Base-by-base conservation (phyloP, 371 early-diverging fungal species). In the Zancudomyces culisetae region DNA sequence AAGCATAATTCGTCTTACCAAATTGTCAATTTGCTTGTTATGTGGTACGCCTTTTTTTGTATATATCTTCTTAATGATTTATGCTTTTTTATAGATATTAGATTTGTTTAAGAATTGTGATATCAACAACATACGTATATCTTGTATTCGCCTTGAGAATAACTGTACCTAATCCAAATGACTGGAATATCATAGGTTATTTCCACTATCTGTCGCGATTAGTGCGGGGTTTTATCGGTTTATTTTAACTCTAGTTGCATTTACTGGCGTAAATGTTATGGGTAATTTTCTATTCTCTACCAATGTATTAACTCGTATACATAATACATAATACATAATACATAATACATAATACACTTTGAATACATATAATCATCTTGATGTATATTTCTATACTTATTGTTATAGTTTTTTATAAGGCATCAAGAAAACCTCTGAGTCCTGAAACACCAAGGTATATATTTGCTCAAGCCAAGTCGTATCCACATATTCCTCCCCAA, bases 371-470 rank as follows among this genome's bases (percentile, higher is more conserved):
- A n/a, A n/a, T n/a, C n/a, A n/a, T n/a, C n/a, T n/a, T n/a, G n/a
- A n/a, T n/a, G n/a, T n/a, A n/a, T n/a, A n/a, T 35, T 35, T 35
- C 15, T 35, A 35, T 43, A n/a, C n/a, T 20, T 19, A 3, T 20
- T 19, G n/a, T n/a, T 54, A 42, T 53, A 54, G 61, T 77, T n/a
- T 43, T 67, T 42, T 55, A 58, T 35, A 65, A 70, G 35, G 59
- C 74, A 3, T 60, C 70, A 30, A 68, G 73, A 49, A 58, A 42
- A 22, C 79, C 78, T 0, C 56, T 78, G 62, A 45, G 60, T 35
- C 54, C 58, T 27, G 56, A 56, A 20, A 76, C 78, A 20, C 79
- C 79, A 30, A 58, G 70, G 42, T 48, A 68, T 26, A 10, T n/a
- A n/a, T n/a, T n/a, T n/a, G n/a, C n/a, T n/a, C n/a, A n/a, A n/a